These are phyloP conservation scores for Sporothrix brunneoviolacea DNA, from an alignment of 2,329 filamentous ascomycete genomes.

Conservation along the genomic window DNA sequence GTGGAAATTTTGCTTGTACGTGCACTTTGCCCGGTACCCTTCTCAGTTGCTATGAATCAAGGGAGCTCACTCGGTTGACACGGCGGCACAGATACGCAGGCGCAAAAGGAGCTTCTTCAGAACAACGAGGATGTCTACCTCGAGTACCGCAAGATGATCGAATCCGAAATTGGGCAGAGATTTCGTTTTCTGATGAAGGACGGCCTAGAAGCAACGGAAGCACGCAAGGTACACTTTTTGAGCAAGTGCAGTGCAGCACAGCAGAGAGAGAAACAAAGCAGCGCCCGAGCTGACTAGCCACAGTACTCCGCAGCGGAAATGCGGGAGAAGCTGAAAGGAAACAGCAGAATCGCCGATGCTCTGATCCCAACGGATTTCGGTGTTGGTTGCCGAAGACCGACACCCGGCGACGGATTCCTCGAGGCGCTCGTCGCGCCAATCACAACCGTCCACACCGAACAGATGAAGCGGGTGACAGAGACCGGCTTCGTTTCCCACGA, in stretches of 20 bases:
- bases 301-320: constrained; percentile 1
- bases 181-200: constrained; percentile 28
- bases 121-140: constrained; percentile 30
- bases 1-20: not conserved
- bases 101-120: constrained; percentile 31
- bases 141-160: constrained; percentile 37
- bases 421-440: constrained; percentile 37
- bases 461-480: constrained; percentile 31
- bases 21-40: too few relatives aligned
- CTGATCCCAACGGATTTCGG: constrained; percentile 37
- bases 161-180: constrained; percentile 19
- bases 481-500: constrained; percentile 27
- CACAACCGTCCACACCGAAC: constrained; percentile 32
- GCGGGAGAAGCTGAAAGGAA: constrained; percentile 23
- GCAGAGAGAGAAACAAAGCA: constrained; percentile 17
- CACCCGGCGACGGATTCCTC: constrained; percentile 36
- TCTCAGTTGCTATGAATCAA: too few relatives aligned
- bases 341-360: constrained; percentile 29
- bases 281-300: too few relatives aligned
- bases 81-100: constrained; percentile 30
- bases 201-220: not conserved
- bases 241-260: too few relatives aligned
- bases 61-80: too few relatives aligned
- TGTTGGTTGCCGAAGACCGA: constrained; percentile 36
- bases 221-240: too few relatives aligned